Evolutionary conservation across 2,329 filamentous ascomycete genomes (phyloP).

Genomic region (Stachybotrys chlorohalonatus): DNA sequence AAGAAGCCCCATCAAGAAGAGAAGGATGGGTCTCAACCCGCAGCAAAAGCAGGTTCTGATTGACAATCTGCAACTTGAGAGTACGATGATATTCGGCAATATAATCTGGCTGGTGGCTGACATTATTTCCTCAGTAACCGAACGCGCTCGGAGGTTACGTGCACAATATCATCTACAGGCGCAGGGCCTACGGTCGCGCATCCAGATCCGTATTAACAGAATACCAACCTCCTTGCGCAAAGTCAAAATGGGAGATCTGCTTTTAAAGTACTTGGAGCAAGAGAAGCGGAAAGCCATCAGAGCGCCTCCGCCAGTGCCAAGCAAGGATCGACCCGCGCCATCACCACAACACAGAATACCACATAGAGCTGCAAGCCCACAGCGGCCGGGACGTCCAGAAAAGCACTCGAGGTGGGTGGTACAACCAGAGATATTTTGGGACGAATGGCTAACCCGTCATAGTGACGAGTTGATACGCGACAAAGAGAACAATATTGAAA

Average conservation of each 20-base stretch:
- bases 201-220: constrained; percentile 89
- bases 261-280: constrained; percentile 41
- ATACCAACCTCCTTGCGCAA: constrained; percentile 75
- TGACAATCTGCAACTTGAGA: constrained; percentile 82
- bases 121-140: constrained; percentile 53
- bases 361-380: constrained; percentile 11
- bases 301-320: constrained; percentile 33
- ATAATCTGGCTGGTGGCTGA: constrained; percentile 5
- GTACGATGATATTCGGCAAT: constrained; percentile 37
- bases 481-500: constrained; percentile 65
- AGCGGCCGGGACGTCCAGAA: constrained; percentile 18
- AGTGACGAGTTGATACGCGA: constrained; percentile 60
- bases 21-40: constrained; percentile 50
- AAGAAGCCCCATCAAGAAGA: constrained; percentile 55
- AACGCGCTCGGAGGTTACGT: constrained; percentile 77
- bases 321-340: constrained; percentile 35
- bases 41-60: constrained; percentile 79
- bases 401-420: constrained; percentile 44
- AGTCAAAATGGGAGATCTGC: constrained; percentile 72
- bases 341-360: constrained; percentile 26
- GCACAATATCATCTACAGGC: constrained; percentile 85
- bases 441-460: constrained; percentile 14
- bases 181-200: constrained; percentile 71
- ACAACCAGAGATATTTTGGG: background rate
- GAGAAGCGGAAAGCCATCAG: constrained; percentile 28